A percentile compares a stretch with the other conserved stretches of the same genome.
These are phyloP conservation scores for Xylariomycetidae sp. DNA, from an alignment of 2,329 filamentous ascomycete genomes.

Conservation along the genomic window DNA sequence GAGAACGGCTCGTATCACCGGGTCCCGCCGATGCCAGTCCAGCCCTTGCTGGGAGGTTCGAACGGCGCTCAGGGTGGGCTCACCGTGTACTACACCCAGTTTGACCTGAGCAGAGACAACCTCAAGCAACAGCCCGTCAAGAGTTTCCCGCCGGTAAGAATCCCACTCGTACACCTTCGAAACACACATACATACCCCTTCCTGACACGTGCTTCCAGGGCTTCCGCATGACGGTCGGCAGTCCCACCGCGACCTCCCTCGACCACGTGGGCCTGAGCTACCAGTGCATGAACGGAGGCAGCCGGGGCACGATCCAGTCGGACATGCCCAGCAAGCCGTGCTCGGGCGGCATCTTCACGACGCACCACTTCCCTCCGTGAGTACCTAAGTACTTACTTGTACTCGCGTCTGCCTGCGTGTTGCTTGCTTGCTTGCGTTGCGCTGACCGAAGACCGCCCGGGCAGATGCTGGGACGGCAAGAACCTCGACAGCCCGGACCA, in stretches of 20 bases:
- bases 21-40: conserved; percentile 13
- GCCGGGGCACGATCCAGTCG: conserved; percentile 26
- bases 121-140: conserved; percentile 28
- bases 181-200: background rate
- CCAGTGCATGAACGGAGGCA: conserved; percentile 5
- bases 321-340: conserved; percentile 33
- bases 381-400: conserved; percentile 3
- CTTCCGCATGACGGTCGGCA: conserved; percentile 39
- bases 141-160: conserved; percentile 32
- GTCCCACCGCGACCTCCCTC: conserved; percentile 11
- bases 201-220: conserved; percentile 19
- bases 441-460: background rate
- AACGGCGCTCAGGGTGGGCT: conserved; percentile 13
- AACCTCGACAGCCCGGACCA: conserved; percentile 19
- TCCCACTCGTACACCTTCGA: conserved; percentile 16
- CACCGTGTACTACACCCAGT: conserved; percentile 22
- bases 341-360: conserved; percentile 33
- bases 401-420: background rate
- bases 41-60: background rate
- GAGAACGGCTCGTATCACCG: conserved; percentile 22
- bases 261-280: conserved; percentile 4
- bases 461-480: conserved; percentile 16
- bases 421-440: background rate
- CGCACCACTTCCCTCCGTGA: conserved; percentile 32
- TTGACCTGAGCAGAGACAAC: conserved; percentile 9